Base-by-base conservation (phyloP, 78 protist genomes). In the Dictyostelium brefeldianum region DNA sequence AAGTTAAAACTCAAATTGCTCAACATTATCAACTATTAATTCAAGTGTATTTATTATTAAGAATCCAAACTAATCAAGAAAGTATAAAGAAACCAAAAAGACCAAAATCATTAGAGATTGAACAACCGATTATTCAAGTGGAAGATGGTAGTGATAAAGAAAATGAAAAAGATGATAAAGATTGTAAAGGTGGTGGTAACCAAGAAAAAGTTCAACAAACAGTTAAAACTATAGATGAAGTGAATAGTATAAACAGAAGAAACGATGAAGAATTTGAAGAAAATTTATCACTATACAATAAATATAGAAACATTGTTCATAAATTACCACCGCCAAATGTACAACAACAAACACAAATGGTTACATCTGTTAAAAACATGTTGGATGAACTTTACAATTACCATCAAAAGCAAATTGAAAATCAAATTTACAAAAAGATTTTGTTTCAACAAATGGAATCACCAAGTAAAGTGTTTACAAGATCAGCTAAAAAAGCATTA, bases 1-100 rank as follows among this genome's bases (percentile, higher is more conserved):
- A 51, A 51, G 46, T 87, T 17, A 87, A 87, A 36, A 20, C n/a
- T 50, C 93, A 87, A 64, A 46, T 87, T 6, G 50, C 84, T 14
- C 27, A 51, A 53, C 93, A 87, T 47, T 87, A 87, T 77, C 93
- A 87, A 77, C 62, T 87, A 1, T 56, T 87, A 31, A 56, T 87
- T 25, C 93, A 87, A 65, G 83, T 77, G 8, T 78, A 78, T 78
- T 43, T 78, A 15, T 54, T 87, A 51, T 64, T 87, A 9, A 87
- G 78, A 36, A 47, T 64, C 20, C 74, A 80, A 18, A 64, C 81
- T 20, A 80, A 87, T 36, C 74, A 57, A 10, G 29, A 64, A 41
- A 87, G 78, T 17, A 77, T 62, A 22, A 4, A 29, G 8, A 31
- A 59, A 18, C 56, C 74, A n/a, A 54, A 43, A 56, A 14, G 31